phyloP scores from a whole-genome alignment of 140 eudicot genomes.

The Ambrosia hybrid region DNA sequence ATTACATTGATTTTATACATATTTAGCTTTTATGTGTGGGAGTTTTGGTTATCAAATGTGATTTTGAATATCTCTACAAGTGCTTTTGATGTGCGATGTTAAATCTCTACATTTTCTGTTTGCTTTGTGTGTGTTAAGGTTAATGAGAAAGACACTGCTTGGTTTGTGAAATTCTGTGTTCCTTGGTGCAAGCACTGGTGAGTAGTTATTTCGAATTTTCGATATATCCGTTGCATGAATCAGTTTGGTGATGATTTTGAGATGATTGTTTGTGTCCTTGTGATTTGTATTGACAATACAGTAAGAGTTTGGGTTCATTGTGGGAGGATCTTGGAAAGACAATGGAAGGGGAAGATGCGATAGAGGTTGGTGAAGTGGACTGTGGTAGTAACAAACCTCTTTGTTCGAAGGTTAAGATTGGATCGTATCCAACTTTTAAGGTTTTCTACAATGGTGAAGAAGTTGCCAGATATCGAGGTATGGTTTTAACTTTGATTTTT shows the following conservation, averaged over 20 bases:
- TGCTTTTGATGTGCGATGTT: not conserved
- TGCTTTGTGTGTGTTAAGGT: slow-evolving; percentile 40
- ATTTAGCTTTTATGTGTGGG: too few relatives aligned
- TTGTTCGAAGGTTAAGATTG: slow-evolving; percentile 82
- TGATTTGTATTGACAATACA: slow-evolving; percentile 28
- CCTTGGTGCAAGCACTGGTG: slow-evolving; percentile 99
- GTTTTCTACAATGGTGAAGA: slow-evolving; percentile 95
- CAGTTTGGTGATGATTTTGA: not conserved
- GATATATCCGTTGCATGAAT: not conserved
- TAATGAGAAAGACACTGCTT: slow-evolving; percentile 93
- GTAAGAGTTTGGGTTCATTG: slow-evolving; percentile 77
- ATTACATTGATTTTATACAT: too few relatives aligned
- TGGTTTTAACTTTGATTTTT: slow-evolving; percentile 6
- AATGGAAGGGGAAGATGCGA: slow-evolving; percentile 95
- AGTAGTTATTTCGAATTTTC: slow-evolving; percentile 24
- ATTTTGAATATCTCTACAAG: too few relatives aligned
- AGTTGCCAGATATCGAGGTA: slow-evolving; percentile 86
- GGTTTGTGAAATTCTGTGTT: slow-evolving; percentile 95
- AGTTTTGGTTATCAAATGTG: too few relatives aligned
- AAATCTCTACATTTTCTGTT: slow-evolving; percentile 11
- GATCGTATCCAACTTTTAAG: slow-evolving; percentile 93
- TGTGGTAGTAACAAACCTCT: slow-evolving; percentile 74
- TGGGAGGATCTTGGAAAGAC: slow-evolving; percentile 95
- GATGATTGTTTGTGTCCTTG: slow-evolving; percentile 6
- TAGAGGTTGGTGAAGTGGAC: slow-evolving; percentile 96